Conservation (phyloP, 805 yeast species). For the Kazachstania bromeliacearum region DNA sequence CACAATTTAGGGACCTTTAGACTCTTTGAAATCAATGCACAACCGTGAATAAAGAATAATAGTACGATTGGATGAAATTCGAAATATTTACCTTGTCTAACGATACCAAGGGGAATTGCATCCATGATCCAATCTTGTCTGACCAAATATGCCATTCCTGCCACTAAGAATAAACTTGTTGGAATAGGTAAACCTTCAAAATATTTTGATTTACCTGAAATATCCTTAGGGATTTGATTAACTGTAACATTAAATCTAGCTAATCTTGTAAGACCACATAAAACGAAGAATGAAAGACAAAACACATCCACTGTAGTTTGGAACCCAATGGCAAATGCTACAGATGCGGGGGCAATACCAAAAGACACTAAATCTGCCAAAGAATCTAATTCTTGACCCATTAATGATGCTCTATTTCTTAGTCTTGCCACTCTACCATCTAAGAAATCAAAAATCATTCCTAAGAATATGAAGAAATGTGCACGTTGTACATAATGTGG, state of each 20-base stretch:
- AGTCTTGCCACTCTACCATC: slow-evolving; percentile 96
- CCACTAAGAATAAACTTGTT: slow-evolving; percentile 67
- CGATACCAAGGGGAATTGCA: slow-evolving; percentile 56
- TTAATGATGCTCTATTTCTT: slow-evolving; percentile 79
- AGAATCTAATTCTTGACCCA: slow-evolving; percentile 97
- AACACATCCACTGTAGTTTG: slow-evolving; percentile 75
- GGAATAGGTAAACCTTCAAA: slow-evolving; percentile 98
- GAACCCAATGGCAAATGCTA: slow-evolving; percentile 86
- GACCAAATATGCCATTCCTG: slow-evolving; percentile 60
- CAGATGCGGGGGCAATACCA: slow-evolving; percentile 90
- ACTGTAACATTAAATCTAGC: slow-evolving; percentile 95
- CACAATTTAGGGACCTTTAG: slow-evolving; percentile 69
- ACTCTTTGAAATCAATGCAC: slow-evolving; percentile 84
- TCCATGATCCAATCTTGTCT: slow-evolving; percentile 38
- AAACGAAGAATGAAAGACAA: slow-evolving; percentile 69
- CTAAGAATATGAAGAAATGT: slow-evolving; percentile 75
- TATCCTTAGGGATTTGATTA: slow-evolving; percentile 83
- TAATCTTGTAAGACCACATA: slow-evolving; percentile 86
- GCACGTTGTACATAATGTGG: slow-evolving; percentile 75
- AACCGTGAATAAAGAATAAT: slow-evolving; percentile 69
- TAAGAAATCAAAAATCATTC: slow-evolving; percentile 89
- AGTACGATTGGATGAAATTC: slow-evolving; percentile 69
- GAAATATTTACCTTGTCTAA: slow-evolving; percentile 43
- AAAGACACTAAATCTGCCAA: slow-evolving; percentile 90
- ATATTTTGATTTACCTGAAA: slow-evolving; percentile 75